Evolutionary conservation across 768 basidiomycete genomes (phyloP), one percentile per base, ranked within the genome.

Genomic region (Ramaria sp.): DNA sequence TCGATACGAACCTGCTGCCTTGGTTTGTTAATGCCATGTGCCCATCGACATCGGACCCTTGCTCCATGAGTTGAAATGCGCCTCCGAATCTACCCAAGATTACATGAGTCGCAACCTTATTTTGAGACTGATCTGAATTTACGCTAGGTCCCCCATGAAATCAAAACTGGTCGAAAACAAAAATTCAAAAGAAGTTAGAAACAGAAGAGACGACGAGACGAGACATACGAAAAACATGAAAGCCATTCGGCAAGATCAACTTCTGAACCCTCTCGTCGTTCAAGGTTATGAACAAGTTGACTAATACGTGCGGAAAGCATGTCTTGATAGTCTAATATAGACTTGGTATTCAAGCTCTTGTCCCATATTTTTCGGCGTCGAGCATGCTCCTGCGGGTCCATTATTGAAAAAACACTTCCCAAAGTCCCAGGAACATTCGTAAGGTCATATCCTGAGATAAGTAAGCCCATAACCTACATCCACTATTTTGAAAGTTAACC

Each of bases 321-420:
- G 0, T 61, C 58, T 57, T 77, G 71, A 52, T 78, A 79, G 13
- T 70, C 73, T 59, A 73, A 74, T 39, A 81, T 58, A 1, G 77
- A 70, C 3, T 64, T 57, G 12, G 70, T 69, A 47, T 64, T 76
- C 64, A 79, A 71, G 0, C 70, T 78, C 22, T 75, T 66, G n/a
- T 71, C 72, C 78, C 78, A 79, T 1, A 74, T 66, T 22, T 69
- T 68, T 9, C 77, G 70, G 10, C 76, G 69, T 7, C 69, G 65
- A 2, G 68, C 65, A 57, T 81, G 78, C 37, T 77, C 71, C 1
- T 65, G 62, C 54, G 70, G 70, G 58, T 75, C 48, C 9, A n/a
- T 18, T 22, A 56, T 24, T 30, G 22, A 13, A 22, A 50, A 5
- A 0, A 39, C 8, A 30, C 34, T 24, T 5, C 55, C 37, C 8